Base-by-base conservation (phyloP, 768 basidiomycete species). In the Rhodotorula diobovata region DNA sequence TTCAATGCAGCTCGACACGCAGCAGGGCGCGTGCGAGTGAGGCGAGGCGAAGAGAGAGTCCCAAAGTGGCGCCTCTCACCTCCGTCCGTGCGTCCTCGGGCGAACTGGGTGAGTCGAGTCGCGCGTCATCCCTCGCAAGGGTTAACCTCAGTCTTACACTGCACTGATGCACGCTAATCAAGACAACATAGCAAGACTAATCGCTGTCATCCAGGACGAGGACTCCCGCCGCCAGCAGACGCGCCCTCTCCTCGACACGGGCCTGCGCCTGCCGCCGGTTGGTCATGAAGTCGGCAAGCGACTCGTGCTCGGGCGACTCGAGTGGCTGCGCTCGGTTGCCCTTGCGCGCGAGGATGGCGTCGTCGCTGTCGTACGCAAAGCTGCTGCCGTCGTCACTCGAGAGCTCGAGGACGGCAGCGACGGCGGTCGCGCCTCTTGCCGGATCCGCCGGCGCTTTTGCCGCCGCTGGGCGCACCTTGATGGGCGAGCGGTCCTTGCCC, bases 221-320 rank as follows among this genome's bases (percentile, higher is more conserved):
- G 1, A 25, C 63, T 3, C 25, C 20, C n/a, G n/a, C 16, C 34
- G 15, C 12, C 51, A 53, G 51, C 7, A n/a, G 6, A 28, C 34
- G 34, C 41, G 16, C 16, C 59, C 55, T 30, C 32, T 53, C 30
- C 58, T 43, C 28, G 41, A 20, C 51, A 30, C 20, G 28, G 32
- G 54, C 46, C 34, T 61, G 35, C 51, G 30, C 50, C 56, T 60
- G 35, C 16, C 66, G 51, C n/a, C 59, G 51, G 41, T 30, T 53
- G 11, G 28, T n/a, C 51, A 53, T n/a, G 14, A 53, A 53, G n/a
- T 53, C 51, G 51, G 28, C n/a, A 15, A 53, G 51, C 48, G 46
- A 12, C 46, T 28, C 25, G 46, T 6, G 28, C 32, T 61, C 61
- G 10, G 34, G 46, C 34, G 48, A 50, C 25, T 23, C 21, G 25